phyloP scores from a whole-genome alignment of 179 eudicot genomes.

The Beta lomatogona region DNA sequence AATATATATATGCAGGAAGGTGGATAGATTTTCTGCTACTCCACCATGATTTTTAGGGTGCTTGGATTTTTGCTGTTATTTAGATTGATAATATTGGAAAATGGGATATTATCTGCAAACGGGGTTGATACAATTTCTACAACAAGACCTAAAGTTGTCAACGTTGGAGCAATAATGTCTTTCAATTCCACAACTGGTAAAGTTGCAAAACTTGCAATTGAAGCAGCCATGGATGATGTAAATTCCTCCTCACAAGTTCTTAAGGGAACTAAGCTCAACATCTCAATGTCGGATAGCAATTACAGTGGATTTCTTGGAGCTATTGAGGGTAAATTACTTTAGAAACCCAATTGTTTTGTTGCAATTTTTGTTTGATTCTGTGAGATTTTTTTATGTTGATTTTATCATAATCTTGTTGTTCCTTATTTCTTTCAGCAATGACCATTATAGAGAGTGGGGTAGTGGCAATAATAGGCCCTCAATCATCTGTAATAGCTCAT shows the following conservation, averaged over 20 bases:
- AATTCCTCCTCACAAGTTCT: slow-evolving; percentile 55
- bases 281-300: slow-evolving; percentile 47
- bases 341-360: not conserved
- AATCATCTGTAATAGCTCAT: slow-evolving; percentile 63
- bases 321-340: slow-evolving; percentile 42
- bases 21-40: not conserved
- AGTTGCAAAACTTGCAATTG: slow-evolving; percentile 62
- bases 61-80: slow-evolving; percentile 16
- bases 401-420: not conserved
- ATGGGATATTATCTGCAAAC: slow-evolving; percentile 21
- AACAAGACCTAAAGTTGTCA: slow-evolving; percentile 50
- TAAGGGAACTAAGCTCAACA: slow-evolving; percentile 43
- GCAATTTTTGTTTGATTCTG: not conserved
- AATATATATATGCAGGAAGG: not conserved
- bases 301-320: slow-evolving; percentile 55
- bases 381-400: not conserved
- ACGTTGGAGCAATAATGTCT: slow-evolving; percentile 49
- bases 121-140: slow-evolving; percentile 33
- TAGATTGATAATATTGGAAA: not conserved
- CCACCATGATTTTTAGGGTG: slow-evolving; percentile 19
- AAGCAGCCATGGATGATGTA: slow-evolving; percentile 64
- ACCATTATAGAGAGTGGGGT: slow-evolving; percentile 57
- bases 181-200: slow-evolving; percentile 48
- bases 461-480: slow-evolving; percentile 70
- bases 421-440: slow-evolving; percentile 47